Percentiles rank a stretch among this genome's conserved stretches.
Conservation (phyloP, 176 grass and related monocot genomes). For the barley (Hordeum vulgare) region DNA sequence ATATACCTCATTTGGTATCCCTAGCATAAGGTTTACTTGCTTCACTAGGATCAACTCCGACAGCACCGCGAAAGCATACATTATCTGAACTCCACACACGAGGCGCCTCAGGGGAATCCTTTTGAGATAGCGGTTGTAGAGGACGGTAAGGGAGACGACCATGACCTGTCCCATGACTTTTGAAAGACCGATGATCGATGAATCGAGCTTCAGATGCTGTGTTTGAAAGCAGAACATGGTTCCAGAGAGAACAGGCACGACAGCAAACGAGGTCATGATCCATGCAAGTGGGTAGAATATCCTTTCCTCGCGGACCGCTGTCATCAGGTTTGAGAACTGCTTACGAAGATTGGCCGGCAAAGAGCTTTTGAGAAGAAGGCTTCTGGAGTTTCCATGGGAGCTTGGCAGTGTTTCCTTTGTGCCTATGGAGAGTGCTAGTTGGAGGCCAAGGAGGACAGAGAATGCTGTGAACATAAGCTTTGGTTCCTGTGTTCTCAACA, state of each 20-base stretch:
- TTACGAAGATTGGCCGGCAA: slow-evolving; percentile 38
- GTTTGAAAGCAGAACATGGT: slow-evolving; percentile 90
- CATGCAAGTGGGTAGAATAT: slow-evolving; percentile 71
- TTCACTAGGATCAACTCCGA: slow-evolving; percentile 78
- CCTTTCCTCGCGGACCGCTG: slow-evolving; percentile 31
- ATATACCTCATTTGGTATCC: slow-evolving; percentile 68
- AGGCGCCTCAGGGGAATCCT: slow-evolving; percentile 53
- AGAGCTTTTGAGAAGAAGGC: slow-evolving; percentile 22
- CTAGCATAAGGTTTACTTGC: slow-evolving; percentile 62
- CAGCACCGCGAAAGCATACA: slow-evolving; percentile 55
- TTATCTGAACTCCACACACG: slow-evolving; percentile 45
- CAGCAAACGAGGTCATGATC: slow-evolving; percentile 71
- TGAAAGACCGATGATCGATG: slow-evolving; percentile 71
- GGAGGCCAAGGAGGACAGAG: slow-evolving; percentile 57
- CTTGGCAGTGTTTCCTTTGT: slow-evolving; percentile 53
- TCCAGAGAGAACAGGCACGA: slow-evolving; percentile 76
- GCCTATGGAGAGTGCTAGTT: slow-evolving; percentile 55
- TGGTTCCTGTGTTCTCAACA: slow-evolving; percentile 64
- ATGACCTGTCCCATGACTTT: slow-evolving; percentile 81
- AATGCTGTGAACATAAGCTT: slow-evolving; percentile 72
- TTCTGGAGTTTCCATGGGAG: neutral
- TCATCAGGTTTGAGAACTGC: slow-evolving; percentile 57
- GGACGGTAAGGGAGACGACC: slow-evolving; percentile 59
- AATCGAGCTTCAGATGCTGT: slow-evolving; percentile 66
- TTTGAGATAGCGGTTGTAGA: slow-evolving; percentile 60